Conservation (phyloP, 345 rosid genomes). For the Eucalyptus caleyi region DNA sequence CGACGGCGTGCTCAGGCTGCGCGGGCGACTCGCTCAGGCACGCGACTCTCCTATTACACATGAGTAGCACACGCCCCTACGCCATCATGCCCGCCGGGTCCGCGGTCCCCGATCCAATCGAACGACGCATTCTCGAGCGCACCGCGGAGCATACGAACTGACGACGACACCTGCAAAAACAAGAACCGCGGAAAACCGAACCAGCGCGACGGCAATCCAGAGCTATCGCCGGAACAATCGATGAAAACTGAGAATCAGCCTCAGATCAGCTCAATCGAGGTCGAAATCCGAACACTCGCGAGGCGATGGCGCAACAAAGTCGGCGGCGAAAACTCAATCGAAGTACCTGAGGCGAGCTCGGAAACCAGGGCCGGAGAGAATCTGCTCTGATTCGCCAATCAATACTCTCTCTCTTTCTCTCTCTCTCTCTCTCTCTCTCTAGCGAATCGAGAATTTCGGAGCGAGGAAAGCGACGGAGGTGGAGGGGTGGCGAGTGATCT, state of each 20-base stretch:
- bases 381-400: background rate
- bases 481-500: background rate
- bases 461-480: background rate
- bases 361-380: background rate
- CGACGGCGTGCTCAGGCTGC: background rate
- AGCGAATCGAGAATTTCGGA: background rate
- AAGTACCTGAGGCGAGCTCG: background rate
- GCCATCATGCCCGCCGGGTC: background rate
- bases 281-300: background rate
- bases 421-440: background rate
- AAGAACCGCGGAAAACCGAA: background rate
- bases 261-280: background rate
- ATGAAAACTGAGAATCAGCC: background rate
- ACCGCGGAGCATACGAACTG: background rate
- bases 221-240: background rate
- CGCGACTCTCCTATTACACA: conserved; percentile 36
- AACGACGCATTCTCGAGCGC: conserved; percentile 12
- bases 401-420: background rate
- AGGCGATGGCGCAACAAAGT: background rate
- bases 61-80: conserved; percentile 10
- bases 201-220: background rate
- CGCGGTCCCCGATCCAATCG: background rate
- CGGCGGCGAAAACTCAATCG: background rate
- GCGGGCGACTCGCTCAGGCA: conserved; percentile 4
- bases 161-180: background rate